Evolutionary conservation across 1,284 basidiomycete genomes (phyloP).

Genomic region (Agroathelia rolfsii): DNA sequence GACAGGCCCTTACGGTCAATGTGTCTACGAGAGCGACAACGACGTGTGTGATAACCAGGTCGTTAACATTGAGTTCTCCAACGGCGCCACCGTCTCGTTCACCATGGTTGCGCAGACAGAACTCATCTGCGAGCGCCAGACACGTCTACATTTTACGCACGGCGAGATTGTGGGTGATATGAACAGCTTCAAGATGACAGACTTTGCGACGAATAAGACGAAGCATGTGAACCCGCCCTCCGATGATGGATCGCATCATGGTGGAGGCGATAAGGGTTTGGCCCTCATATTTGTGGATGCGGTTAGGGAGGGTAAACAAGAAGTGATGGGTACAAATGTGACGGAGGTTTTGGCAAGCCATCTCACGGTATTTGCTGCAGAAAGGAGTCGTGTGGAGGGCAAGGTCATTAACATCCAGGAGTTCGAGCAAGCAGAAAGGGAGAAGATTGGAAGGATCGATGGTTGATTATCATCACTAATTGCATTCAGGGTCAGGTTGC

Average conservation of each 20-base stretch:
- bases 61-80: conserved; percentile 75
- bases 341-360: conserved; percentile 68
- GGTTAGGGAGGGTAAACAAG: conserved; percentile 52
- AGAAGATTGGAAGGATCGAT: conserved; percentile 23
- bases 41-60: conserved; percentile 75
- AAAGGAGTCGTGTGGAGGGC: conserved; percentile 60
- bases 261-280: conserved; percentile 73
- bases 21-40: conserved; percentile 76
- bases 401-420: conserved; percentile 53
- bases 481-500: no score
- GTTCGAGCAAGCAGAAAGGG: conserved; percentile 44
- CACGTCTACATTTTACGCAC: conserved; percentile 69
- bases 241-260: conserved; percentile 60
- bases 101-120: conserved; percentile 75
- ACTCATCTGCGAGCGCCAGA: conserved; percentile 65
- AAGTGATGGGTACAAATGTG: conserved; percentile 54
- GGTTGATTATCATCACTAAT: no score
- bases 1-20: conserved; percentile 66
- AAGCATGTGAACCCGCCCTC: conserved; percentile 42
- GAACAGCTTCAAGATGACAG: conserved; percentile 62
- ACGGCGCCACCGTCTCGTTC: conserved; percentile 68
- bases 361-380: conserved; percentile 77
- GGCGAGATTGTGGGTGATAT: conserved; percentile 82
- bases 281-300: conserved; percentile 66
- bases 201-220: conserved; percentile 54